These are phyloP conservation scores for Periconia sp. DNA, from an alignment of 2,329 filamentous ascomycete genomes.

Conservation along the genomic window DNA sequence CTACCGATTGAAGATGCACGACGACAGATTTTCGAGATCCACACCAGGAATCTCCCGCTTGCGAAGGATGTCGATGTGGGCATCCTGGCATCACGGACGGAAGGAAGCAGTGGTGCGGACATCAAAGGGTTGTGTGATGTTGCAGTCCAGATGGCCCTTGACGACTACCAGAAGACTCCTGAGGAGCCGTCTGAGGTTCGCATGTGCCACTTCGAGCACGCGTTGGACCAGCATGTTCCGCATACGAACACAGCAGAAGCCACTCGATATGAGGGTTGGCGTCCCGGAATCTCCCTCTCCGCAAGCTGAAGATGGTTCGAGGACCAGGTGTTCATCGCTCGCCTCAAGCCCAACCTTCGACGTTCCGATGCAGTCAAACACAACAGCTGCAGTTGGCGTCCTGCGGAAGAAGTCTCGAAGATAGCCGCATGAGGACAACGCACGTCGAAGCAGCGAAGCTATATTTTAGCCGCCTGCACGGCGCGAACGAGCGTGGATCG, in stretches of 20 bases:
- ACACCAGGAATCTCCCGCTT: conserved; percentile 67
- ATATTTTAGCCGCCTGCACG: conserved; percentile 17
- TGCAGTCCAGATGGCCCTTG: conserved; percentile 43
- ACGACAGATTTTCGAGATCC: conserved; percentile 75
- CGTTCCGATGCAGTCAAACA: too few species aligned
- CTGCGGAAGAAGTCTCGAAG: conserved; percentile 12
- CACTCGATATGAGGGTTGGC: conserved; percentile 52
- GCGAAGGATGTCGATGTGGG: conserved; percentile 69
- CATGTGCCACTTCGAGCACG: conserved; percentile 59
- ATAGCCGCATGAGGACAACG: conserved; percentile 15
- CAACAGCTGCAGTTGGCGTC: background rate
- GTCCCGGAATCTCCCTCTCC: conserved; percentile 39
- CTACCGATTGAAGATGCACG: conserved; percentile 77
- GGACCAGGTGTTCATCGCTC: background rate
- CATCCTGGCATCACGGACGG: conserved; percentile 67
- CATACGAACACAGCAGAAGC: conserved; percentile 50
- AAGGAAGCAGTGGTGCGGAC: conserved; percentile 87
- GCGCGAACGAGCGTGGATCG: conserved; percentile 1
- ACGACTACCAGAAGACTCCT: conserved; percentile 32
- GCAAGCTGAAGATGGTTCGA: conserved; percentile 12
- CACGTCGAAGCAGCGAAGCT: background rate
- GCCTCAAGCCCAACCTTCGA: too few species aligned
- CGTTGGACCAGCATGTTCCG: conserved; percentile 46
- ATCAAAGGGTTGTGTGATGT: conserved; percentile 64
- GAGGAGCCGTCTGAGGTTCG: conserved; percentile 35